phyloP scores from a whole-genome alignment of 192 early-diverging fungal genomes.

The Thamnidium elegans region DNA sequence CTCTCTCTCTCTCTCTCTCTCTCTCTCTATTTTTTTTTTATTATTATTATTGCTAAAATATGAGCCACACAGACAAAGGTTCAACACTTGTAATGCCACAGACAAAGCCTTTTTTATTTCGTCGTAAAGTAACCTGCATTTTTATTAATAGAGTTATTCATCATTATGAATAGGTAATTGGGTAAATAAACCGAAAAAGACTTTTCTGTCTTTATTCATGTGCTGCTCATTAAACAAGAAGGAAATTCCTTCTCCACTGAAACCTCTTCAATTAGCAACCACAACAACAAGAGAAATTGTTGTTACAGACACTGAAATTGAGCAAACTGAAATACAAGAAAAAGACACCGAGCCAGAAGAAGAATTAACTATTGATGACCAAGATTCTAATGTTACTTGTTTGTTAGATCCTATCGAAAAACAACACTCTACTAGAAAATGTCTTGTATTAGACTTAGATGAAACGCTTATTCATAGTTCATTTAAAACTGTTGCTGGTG shows the following conservation, averaged over 20 bases:
- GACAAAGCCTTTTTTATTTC: too few relatives aligned
- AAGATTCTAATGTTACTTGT: neutral
- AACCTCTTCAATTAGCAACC: too few relatives aligned
- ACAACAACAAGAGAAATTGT: neutral
- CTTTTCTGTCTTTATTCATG: neutral
- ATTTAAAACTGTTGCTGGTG: slow-evolving; percentile 62
- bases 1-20: too few relatives aligned
- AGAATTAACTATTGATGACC: neutral
- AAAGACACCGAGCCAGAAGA: neutral
- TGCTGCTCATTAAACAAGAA: neutral
- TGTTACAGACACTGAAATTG: neutral
- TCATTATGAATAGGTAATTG: neutral
- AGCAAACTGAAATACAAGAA: neutral
- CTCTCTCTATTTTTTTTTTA: too few relatives aligned
- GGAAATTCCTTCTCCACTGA: too few relatives aligned
- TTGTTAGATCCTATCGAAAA: neutral
- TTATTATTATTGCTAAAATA: too few relatives aligned
- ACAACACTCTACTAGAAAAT: slow-evolving; percentile 56
- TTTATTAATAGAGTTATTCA: too few relatives aligned
- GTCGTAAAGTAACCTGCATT: too few relatives aligned
- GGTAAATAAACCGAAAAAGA: neutral
- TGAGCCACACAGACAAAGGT: too few relatives aligned
- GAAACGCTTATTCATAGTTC: slow-evolving; percentile 97
- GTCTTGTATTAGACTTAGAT: slow-evolving; percentile 96
- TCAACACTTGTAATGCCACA: too few relatives aligned